Conservation (phyloP, 257 asterid genomes). For the Cordia subcordata region DNA sequence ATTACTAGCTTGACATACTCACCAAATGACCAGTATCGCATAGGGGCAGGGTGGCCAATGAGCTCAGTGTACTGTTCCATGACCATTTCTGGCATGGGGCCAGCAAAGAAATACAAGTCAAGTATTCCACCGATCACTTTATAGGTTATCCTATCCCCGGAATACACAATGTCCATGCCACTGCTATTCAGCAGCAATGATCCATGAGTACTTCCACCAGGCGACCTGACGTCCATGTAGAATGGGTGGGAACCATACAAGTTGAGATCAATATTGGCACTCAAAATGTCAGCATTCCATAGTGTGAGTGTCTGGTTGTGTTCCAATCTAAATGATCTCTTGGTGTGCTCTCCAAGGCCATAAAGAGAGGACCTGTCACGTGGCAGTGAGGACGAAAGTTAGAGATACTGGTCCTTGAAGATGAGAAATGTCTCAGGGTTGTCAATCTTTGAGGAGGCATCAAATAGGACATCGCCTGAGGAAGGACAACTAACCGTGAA, state of each 20-base stretch:
- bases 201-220: slow-evolving; percentile 69
- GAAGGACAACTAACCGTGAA: slow-evolving; percentile 33
- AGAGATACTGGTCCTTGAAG: slow-evolving; percentile 83
- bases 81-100: slow-evolving; percentile 71
- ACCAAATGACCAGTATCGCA: slow-evolving; percentile 98
- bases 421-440: slow-evolving; percentile 23
- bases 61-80: slow-evolving; percentile 78
- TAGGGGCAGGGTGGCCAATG: slow-evolving; percentile 82
- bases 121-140: slow-evolving; percentile 77
- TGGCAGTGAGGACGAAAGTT: slow-evolving; percentile 70
- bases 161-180: slow-evolving; percentile 76
- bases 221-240: slow-evolving; percentile 74
- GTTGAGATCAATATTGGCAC: slow-evolving; percentile 52
- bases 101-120: slow-evolving; percentile 72
- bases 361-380: slow-evolving; percentile 46
- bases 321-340: slow-evolving; percentile 47
- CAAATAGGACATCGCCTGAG: slow-evolving; percentile 33
- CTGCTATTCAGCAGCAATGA: slow-evolving; percentile 73
- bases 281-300: slow-evolving; percentile 71
- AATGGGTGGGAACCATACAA: slow-evolving; percentile 90
- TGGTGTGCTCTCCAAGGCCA: slow-evolving; percentile 88
- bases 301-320: slow-evolving; percentile 63
- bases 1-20: slow-evolving; percentile 12
- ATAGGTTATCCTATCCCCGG: slow-evolving; percentile 68
- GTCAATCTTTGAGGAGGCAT: slow-evolving; percentile 21